Conservation (phyloP, 768 basidiomycete genomes). For the Trametopsis cervina region DNA sequence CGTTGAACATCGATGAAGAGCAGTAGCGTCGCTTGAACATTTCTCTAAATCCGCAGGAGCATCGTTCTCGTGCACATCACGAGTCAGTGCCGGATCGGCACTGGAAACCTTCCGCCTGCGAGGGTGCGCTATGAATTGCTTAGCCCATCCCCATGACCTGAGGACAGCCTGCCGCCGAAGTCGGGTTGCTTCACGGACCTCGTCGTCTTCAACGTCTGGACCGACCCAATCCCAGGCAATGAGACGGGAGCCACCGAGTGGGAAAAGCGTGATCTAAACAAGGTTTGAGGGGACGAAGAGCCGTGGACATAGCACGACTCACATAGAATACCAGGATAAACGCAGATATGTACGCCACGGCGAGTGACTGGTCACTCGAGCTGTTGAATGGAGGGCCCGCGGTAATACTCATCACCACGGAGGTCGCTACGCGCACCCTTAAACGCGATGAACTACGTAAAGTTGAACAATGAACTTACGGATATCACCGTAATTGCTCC, state of each 20-base stretch:
- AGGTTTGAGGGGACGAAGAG: not conserved
- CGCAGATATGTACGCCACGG: conserved; percentile 59
- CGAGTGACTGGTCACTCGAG: conserved; percentile 46
- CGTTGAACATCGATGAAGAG: not conserved
- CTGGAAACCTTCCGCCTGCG: no score
- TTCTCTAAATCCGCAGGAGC: not conserved
- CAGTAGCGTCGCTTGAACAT: not conserved
- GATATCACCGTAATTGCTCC: conserved; percentile 65
- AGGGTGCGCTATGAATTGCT: no score
- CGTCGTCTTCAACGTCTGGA: conserved; percentile 53
- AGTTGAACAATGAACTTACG: conserved; percentile 36
- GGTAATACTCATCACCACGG: conserved; percentile 59
- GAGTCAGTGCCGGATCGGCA: no score
- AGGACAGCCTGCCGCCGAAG: conserved; percentile 27
- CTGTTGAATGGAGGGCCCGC: conserved; percentile 57
- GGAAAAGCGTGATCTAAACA: conserved; percentile 54
- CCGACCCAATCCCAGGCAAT: conserved; percentile 60
- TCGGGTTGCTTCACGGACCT: conserved; percentile 40
- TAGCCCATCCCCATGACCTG: not conserved
- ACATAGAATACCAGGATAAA: conserved; percentile 58
- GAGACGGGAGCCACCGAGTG: conserved; percentile 47
- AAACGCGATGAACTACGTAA: not conserved
- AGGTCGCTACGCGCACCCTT: conserved; percentile 40
- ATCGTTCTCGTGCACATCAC: not conserved
- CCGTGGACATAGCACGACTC: conserved; percentile 13